Conservation (phyloP, 495 filamentous ascomycete genomes). For the Penicillium waksmanii region DNA sequence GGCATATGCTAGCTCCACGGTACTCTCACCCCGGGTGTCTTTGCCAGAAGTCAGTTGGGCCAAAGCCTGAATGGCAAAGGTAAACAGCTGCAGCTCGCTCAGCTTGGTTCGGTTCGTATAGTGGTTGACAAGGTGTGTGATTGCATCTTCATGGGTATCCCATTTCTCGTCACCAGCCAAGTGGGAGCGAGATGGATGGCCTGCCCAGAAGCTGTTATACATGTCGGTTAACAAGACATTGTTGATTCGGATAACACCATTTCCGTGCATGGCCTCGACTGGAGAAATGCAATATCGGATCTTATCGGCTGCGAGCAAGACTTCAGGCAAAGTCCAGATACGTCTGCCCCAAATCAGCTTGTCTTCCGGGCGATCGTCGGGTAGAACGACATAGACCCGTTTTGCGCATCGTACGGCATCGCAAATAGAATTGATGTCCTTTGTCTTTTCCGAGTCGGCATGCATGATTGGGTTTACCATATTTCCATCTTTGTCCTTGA, state of each 20-base stretch:
- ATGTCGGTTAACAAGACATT: slow-evolving; percentile 17
- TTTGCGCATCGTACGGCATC: slow-evolving; percentile 20
- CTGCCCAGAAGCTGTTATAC: slow-evolving; percentile 20
- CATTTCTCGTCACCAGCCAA: slow-evolving; percentile 1
- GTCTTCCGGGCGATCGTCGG: not conserved
- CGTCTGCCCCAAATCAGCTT: slow-evolving; percentile 14
- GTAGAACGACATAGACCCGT: slow-evolving; percentile 17
- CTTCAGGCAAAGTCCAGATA: slow-evolving; percentile 21
- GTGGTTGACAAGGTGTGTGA: slow-evolving; percentile 17
- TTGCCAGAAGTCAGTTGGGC: slow-evolving; percentile 7
- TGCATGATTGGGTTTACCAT: not conserved
- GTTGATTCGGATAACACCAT: not conserved
- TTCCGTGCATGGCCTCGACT: not conserved
- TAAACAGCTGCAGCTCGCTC: slow-evolving; percentile 21
- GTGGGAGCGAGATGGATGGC: slow-evolving; percentile 5
- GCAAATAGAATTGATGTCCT: slow-evolving; percentile 21
- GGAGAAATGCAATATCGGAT: slow-evolving; percentile 17
- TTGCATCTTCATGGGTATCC: slow-evolving; percentile 13
- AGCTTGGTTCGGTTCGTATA: slow-evolving; percentile 18
- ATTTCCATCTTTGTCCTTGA: not conserved
- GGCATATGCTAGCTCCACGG: slow-evolving; percentile 13
- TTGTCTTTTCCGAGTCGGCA: slow-evolving; percentile 7
- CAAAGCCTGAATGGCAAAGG: slow-evolving; percentile 21
- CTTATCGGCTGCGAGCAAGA: slow-evolving; percentile 17
- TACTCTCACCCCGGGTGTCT: slow-evolving; percentile 8